Base-by-base conservation (phyloP, 2,329 filamentous ascomycete genomes). In the Verticillium nonalfalfae region DNA sequence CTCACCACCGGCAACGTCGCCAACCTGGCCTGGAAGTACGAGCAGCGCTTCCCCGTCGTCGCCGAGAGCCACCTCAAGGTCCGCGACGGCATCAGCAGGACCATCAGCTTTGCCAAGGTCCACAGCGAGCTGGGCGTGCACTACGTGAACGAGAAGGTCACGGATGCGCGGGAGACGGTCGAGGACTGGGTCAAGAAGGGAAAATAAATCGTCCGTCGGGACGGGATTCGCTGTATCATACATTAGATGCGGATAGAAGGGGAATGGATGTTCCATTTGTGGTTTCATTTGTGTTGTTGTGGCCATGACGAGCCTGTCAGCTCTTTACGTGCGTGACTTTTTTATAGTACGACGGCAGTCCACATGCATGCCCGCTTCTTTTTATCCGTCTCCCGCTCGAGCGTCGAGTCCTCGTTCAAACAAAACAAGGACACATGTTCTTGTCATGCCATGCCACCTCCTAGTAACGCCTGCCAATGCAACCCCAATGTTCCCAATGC, bases 141-240 rank as follows among this genome's bases (percentile, higher is more conserved):
- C 66, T 90, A 89, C 78, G 85, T 96, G 64, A 89, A 96, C 72
- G 89, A 91, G 64, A 93, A 91, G 80, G 89, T 97, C 60, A 85
- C 83, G 63, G 85, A 88, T 60, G 89, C 86, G 62, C 85, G 93
- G 69, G 89, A 93, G 76, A 83, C 84, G 58, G 79, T 97, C 62
- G 93, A 97, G 81, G 87, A 86, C 64, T 95, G 93, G 92, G 91
- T 98, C 60, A 91, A 86, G 81, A 93, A 96, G 83, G 93, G 92
- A 61, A 90, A 90, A 83, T 93, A 84, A 79, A 69, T 26, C 26
- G n/a, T 7, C 9, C n/a, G 45, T 26, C 6, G 45, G 18, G 4
- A n/a, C n/a, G n/a, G 4, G 11, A 26, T 2, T 10, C 45, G 45
- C 45, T 66, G 65, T 62, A 66, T 50, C 45, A 50, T 50, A 50